Percentiles rank a stretch among this genome's conserved stretches.
phyloP scores from a whole-genome alignment of 305 asterid genomes.

The Solanum hybrid region DNA sequence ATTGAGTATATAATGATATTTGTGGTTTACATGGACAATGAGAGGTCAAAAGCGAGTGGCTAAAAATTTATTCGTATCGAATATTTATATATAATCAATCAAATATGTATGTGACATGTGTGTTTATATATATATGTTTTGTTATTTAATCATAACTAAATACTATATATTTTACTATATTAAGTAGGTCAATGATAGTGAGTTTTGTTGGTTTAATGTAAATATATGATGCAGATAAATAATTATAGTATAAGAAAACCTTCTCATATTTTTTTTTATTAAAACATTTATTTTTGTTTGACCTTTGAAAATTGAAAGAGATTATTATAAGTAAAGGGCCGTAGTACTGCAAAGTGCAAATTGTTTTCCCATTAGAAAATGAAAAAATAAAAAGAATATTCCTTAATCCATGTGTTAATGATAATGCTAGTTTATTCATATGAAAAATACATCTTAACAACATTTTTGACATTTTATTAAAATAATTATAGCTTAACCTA shows the following conservation, averaged over 20 bases:
- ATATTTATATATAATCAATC: too few relatives aligned
- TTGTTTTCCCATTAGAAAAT: not conserved
- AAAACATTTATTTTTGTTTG: not conserved
- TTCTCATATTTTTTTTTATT: too few relatives aligned
- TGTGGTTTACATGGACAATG: not conserved
- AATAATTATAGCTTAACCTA: not conserved
- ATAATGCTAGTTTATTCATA: not conserved
- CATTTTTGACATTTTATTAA: not conserved
- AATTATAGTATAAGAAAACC: not conserved
- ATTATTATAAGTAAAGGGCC: not conserved
- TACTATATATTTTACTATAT: too few relatives aligned
- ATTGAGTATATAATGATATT: not conserved
- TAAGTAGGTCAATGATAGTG: not conserved
- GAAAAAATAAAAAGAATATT: not conserved
- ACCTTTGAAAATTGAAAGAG: not conserved
- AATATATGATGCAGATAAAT: not conserved
- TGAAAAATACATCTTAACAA: not conserved
- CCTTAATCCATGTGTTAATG: not conserved
- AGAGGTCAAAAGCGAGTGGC: not conserved
- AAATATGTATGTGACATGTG: not conserved
- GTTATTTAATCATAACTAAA: too few relatives aligned
- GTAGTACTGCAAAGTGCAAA: not conserved
- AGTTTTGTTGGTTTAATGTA: not conserved
- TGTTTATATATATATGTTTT: too few relatives aligned
- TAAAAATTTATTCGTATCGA: too few relatives aligned